Conservation (phyloP, 805 yeast species). For the Yarrowia bubula region DNA sequence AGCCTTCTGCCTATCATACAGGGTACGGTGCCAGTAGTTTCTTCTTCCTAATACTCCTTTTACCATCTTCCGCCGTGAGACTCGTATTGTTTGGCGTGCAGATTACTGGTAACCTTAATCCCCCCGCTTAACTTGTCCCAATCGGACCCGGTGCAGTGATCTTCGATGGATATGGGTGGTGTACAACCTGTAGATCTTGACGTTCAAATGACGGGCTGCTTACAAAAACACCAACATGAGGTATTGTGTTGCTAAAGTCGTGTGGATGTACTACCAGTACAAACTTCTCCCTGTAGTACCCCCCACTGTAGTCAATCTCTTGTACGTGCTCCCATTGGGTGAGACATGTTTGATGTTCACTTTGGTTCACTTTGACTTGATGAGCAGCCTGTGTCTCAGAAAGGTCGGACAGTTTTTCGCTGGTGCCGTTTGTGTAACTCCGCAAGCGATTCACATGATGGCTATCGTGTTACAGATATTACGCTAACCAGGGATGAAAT, state of each 20-base stretch:
- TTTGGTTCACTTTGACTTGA: neutral
- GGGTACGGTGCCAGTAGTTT: neutral
- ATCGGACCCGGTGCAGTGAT: conserved; percentile 4
- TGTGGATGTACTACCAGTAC: no score
- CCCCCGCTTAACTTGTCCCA: conserved; percentile 19
- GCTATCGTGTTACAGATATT: neutral
- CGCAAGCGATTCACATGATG: neutral
- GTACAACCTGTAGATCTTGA: no score
- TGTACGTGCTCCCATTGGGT: neutral
- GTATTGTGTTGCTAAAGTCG: neutral
- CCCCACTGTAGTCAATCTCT: neutral
- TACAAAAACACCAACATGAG: neutral
- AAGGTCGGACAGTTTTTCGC: neutral
- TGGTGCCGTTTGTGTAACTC: neutral
- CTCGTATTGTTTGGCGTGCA: neutral
- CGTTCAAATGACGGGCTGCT: no score
- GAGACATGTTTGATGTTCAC: conserved; percentile 16
- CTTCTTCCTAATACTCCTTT: neutral
- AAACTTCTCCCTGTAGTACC: no score
- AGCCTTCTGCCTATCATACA: no score
- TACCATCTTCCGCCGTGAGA: neutral
- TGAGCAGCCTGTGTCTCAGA: conserved; percentile 19
- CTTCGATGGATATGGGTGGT: neutral
- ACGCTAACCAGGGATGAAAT: neutral
- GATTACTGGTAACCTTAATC: neutral